These are phyloP conservation scores for Camellia sinensis DNA, from an alignment of 148 eudicot genomes.

Conservation along the genomic window DNA sequence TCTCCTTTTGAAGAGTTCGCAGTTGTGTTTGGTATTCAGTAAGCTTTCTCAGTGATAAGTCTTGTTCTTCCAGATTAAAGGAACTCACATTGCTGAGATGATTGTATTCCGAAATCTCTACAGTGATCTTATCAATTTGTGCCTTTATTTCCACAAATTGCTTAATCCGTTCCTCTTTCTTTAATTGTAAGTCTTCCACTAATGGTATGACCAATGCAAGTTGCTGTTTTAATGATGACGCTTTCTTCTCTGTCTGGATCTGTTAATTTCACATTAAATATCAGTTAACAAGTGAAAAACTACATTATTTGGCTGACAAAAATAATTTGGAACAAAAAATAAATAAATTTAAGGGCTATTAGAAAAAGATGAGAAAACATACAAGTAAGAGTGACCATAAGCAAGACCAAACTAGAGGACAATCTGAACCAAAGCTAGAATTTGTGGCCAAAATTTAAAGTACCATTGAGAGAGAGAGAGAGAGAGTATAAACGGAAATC, in stretches of 20 bases:
- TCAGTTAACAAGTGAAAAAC: background rate
- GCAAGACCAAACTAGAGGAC: background rate
- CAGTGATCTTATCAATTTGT: conserved; percentile 49
- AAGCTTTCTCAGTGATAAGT: conserved; percentile 59
- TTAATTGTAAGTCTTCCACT: conserved; percentile 47
- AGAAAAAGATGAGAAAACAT: background rate
- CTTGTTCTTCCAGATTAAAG: conserved; percentile 44
- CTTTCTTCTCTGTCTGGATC: conserved; percentile 41
- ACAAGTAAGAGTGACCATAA: background rate
- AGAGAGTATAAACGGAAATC: background rate
- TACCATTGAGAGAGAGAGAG: background rate
- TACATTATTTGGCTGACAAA: background rate
- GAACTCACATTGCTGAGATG: conserved; percentile 29
- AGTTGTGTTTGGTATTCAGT: conserved; percentile 50
- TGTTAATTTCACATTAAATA: conserved; percentile 16
- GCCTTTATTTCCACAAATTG: conserved; percentile 56
- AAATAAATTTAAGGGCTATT: background rate
- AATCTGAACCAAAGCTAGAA: background rate
- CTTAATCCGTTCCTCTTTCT: conserved; percentile 53
- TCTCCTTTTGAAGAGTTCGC: conserved; percentile 56
- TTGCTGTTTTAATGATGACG: conserved; percentile 48
- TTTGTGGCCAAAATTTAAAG: too few species aligned
- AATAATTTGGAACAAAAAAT: background rate
- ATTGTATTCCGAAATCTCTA: conserved; percentile 54
- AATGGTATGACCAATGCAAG: conserved; percentile 51